phyloP scores from a whole-genome alignment of 495 filamentous ascomycete species.

The Hyaloscypha variabilis region DNA sequence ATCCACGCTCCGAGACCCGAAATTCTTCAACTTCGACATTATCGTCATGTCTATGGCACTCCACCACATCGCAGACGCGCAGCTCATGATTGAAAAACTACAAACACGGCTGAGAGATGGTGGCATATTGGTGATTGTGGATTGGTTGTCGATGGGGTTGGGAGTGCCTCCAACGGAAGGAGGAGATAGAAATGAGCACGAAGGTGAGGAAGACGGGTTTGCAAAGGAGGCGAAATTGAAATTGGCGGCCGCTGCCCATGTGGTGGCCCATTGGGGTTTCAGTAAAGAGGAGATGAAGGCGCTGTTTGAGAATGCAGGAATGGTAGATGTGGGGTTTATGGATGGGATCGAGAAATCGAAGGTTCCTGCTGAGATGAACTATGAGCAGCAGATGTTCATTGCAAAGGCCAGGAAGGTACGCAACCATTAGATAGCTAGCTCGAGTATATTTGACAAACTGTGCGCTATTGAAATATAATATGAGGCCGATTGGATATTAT shows the following conservation, averaged over 20 bases:
- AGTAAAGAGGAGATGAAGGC: background rate
- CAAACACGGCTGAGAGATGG: slow-evolving; percentile 10
- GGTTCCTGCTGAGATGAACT: background rate
- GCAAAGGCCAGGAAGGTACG: background rate
- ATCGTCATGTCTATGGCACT: slow-evolving; percentile 21
- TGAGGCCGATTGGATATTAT: no score
- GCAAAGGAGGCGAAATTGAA: no score
- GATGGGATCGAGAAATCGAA: background rate
- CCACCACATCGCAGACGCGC: slow-evolving; percentile 18
- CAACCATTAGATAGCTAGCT: no score
- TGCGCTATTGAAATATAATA: no score
- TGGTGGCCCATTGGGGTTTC: background rate
- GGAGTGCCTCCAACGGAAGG: background rate
- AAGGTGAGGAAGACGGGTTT: background rate
- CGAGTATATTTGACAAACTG: no score
- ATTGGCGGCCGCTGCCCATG: background rate
- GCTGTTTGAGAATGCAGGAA: background rate
- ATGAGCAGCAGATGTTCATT: slow-evolving; percentile 1
- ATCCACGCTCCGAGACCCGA: background rate
- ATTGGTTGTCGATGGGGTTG: background rate
- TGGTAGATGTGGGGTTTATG: background rate
- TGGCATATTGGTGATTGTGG: slow-evolving; percentile 14
- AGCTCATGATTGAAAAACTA: slow-evolving; percentile 10
- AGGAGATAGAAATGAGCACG: background rate
- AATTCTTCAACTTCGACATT: slow-evolving; percentile 19